Percentiles rank a stretch among this genome's conserved stretches.
These are phyloP conservation scores for Liquidambar formosana DNA, from an alignment of 164 flowering plant genomes.

Conservation along the genomic window DNA sequence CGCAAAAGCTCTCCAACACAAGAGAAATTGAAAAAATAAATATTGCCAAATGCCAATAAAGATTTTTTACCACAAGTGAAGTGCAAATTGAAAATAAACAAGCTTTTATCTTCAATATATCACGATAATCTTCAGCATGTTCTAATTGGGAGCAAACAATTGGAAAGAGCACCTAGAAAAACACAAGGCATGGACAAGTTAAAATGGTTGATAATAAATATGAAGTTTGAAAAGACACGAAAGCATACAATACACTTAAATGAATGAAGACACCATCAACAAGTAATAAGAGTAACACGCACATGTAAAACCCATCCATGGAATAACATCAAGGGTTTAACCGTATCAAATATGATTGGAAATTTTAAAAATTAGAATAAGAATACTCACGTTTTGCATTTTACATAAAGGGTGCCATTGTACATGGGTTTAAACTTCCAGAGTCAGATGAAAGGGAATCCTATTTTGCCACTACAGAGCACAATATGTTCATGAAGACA, in stretches of 20 bases:
- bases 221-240: not conserved
- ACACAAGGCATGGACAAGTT: slow-evolving; percentile 8
- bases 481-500: too few species aligned
- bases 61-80: slow-evolving; percentile 78
- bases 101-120: slow-evolving; percentile 61
- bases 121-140: slow-evolving; percentile 37
- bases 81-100: slow-evolving; percentile 83
- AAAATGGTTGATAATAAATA: not conserved
- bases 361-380: not conserved
- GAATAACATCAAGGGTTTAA: not conserved
- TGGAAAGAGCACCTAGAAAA: slow-evolving; percentile 65
- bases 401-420: too few species aligned
- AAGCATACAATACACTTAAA: not conserved
- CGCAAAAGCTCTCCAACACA: not conserved
- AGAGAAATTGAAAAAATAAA: not conserved
- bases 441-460: too few species aligned
- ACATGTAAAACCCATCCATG: not conserved
- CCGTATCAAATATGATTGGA: not conserved
- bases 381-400: too few species aligned
- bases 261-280: not conserved
- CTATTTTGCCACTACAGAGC: too few species aligned
- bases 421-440: too few species aligned
- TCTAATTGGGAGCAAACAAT: slow-evolving; percentile 47
- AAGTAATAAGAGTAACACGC: not conserved
- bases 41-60: too few species aligned